A percentile compares a stretch with the other conserved stretches of the same genome.
These are phyloP conservation scores for Alternaria sp. DNA, from an alignment of 2,329 filamentous ascomycete genomes.

Conservation along the genomic window DNA sequence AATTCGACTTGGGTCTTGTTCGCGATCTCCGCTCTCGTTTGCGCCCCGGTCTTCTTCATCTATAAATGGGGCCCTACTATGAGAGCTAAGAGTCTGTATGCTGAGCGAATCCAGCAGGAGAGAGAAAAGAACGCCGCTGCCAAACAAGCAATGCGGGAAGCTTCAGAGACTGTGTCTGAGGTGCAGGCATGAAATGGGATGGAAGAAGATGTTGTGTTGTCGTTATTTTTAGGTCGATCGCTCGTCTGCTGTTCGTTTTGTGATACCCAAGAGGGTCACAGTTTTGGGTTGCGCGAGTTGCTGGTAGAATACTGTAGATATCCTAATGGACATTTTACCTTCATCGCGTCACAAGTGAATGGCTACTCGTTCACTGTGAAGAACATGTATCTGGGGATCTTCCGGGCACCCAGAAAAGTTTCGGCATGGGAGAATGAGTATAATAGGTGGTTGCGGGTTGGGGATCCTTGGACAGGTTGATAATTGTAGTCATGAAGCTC, in stretches of 20 bases:
- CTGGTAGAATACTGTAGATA: not conserved
- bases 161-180: not conserved
- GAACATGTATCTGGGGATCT: not conserved
- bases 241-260: not conserved
- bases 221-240: not conserved
- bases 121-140: conserved; percentile 21
- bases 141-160: conserved; percentile 4
- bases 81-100: conserved; percentile 47
- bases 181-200: not conserved
- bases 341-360: not conserved
- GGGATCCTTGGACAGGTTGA: not conserved
- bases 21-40: conserved; percentile 56
- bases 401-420: not conserved
- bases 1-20: conserved; percentile 54
- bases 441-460: not conserved
- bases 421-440: not conserved
- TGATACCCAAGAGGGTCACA: not conserved
- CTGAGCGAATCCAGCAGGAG: conserved; percentile 29
- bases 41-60: conserved; percentile 62
- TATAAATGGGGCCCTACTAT: conserved; percentile 63
- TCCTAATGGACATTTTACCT: not conserved
- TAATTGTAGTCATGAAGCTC: not conserved
- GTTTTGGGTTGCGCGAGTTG: not conserved
- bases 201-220: not conserved
- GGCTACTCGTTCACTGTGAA: not conserved